phyloP scores from a whole-genome alignment of 495 filamentous ascomycete species.

The Cetradonia linearis region DNA sequence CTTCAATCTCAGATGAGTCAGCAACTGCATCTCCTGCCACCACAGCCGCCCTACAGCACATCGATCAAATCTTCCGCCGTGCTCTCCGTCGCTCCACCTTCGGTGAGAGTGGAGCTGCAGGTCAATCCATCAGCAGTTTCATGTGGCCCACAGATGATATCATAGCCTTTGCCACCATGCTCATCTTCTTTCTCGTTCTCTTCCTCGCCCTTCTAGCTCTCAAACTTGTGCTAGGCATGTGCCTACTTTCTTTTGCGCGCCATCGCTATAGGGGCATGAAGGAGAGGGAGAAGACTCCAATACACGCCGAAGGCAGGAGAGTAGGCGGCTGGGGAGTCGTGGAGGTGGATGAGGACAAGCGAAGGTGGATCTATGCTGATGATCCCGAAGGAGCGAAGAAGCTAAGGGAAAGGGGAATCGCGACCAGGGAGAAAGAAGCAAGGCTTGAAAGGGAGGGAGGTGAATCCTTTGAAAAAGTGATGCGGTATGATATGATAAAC shows the following conservation, averaged over 20 bases:
- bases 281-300: conserved; percentile 40
- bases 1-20: conserved; percentile 48
- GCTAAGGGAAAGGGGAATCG: conserved; percentile 63
- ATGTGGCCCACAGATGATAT: conserved; percentile 44
- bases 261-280: conserved; percentile 76
- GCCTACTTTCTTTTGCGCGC: conserved; percentile 47
- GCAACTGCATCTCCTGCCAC: conserved; percentile 55
- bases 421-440: conserved; percentile 58
- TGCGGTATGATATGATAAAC: conserved; percentile 83
- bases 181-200: conserved; percentile 27
- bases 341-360: conserved; percentile 80
- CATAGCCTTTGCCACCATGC: conserved; percentile 44
- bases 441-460: conserved; percentile 48
- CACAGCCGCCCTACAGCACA: conserved; percentile 58
- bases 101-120: conserved; percentile 7
- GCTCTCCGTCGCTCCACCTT: conserved; percentile 22
- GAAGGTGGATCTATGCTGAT: conserved; percentile 77
- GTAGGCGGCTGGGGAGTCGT: conserved; percentile 52
- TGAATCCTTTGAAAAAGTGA: conserved; percentile 54
- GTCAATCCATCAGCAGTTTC: background rate
- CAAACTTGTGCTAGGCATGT: conserved; percentile 42
- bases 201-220: conserved; percentile 40
- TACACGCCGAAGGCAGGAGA: conserved; percentile 44
- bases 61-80: conserved; percentile 43
- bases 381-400: conserved; percentile 60